Evolutionary conservation across 2,329 filamentous ascomycete species (phyloP), one percentile per base, ranked within the genome.

Genomic region (Sclerotinia minor): DNA sequence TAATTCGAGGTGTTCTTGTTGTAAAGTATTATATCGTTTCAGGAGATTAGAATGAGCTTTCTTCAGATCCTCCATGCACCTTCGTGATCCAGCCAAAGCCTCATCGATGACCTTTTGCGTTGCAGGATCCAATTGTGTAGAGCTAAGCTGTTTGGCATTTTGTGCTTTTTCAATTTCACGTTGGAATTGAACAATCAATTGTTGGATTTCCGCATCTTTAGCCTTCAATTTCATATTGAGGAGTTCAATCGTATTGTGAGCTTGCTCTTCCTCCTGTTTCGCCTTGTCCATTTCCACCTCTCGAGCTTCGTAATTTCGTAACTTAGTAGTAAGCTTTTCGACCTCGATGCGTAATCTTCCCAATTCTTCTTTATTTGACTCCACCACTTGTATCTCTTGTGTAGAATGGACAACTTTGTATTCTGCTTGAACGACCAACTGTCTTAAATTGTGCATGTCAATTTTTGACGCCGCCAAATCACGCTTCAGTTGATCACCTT

Each of bases 371-470:
- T 85, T 80, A 64, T 86, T 85, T 21, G 85, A 82, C 74, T 90
- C 85, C 45, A 89, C 83, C 15, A 86, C 84, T 72, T 88, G 84
- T 72, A 89, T 81, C 67, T 87, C 85, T 73, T 92, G 89, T 69
- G 86, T 83, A 67, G 85, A 83, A 65, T 83, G 83, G 44, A 90
- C 78, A 73, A 92, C 89, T 69, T 87, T 86, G 7, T 88, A 86
- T 77, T 95, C 91, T 0, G 85, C 86, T 44, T 87, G 85, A 49
- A 89, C 87, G 0, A 94, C 82, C 5, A 92, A 80, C 70, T 84
- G 83, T 59, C 86, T 85, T 24, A 95, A 80, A 68, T 87, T 87
- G 24, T 88, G 85, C 53, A 83, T 83, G 72, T 94, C 89, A 6
- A 82, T 80, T 71, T 82, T 83, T 1, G 84, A 83, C 49, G 80